These are phyloP conservation scores for Beauveria medogensis DNA, from an alignment of 2,329 filamentous ascomycete genomes.

Conservation along the genomic window DNA sequence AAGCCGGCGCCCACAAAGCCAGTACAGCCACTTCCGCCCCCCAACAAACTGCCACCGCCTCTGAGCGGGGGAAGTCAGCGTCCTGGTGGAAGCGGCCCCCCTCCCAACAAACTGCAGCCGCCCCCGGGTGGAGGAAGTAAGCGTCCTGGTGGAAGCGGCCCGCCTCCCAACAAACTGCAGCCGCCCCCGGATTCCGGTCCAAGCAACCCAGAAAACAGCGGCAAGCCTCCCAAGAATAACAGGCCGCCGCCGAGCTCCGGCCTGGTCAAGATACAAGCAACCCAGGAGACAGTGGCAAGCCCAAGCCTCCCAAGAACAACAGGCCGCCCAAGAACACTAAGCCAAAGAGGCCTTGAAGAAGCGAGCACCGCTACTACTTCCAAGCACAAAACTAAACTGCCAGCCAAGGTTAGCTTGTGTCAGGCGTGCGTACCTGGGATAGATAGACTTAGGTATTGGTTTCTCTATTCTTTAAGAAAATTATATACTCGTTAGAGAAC, in stretches of 20 bases:
- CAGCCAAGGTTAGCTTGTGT: neutral
- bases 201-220: too few relatives aligned
- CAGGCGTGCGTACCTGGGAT: neutral
- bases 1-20: neutral
- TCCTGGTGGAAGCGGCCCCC: neutral
- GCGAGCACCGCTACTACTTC: neutral
- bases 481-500: neutral
- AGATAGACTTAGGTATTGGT: neutral
- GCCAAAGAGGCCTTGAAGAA: neutral
- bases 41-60: neutral
- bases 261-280: too few relatives aligned
- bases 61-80: neutral
- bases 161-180: neutral
- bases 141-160: neutral
- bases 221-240: too few relatives aligned
- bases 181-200: neutral
- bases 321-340: too few relatives aligned
- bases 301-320: too few relatives aligned
- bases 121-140: neutral
- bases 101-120: neutral
- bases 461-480: neutral
- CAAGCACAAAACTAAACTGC: neutral
- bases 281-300: too few relatives aligned
- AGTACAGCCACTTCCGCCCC: neutral
- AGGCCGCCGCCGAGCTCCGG: too few relatives aligned